Evolutionary conservation across 345 rosid species (phyloP).

Genomic region (Rhodamnia rubescens): DNA sequence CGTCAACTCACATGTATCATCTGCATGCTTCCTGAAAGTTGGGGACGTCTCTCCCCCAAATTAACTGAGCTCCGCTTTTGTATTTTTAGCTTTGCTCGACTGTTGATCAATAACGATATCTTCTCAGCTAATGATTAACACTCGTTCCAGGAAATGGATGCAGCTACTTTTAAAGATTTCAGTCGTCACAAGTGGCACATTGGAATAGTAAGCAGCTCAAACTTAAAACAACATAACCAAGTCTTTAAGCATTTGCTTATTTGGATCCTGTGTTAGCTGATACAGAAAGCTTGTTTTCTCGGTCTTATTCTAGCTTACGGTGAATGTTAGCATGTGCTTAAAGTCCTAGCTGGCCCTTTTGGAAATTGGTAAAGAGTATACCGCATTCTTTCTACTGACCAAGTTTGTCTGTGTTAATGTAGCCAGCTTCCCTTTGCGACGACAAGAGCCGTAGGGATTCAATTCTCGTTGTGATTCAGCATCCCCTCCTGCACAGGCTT

Average conservation of each 20-base stretch:
- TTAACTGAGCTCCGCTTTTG: not conserved
- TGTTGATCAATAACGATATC: not conserved
- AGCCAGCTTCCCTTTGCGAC: constrained; percentile 42
- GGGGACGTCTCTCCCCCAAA: not conserved
- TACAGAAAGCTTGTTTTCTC: not conserved
- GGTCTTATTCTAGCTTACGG: not conserved
- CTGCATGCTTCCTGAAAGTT: not conserved
- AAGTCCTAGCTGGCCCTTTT: not conserved
- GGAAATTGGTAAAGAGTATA: not conserved
- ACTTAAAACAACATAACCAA: not conserved
- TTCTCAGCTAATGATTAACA: not conserved
- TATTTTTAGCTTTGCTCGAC: not conserved
- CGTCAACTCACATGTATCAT: not conserved
- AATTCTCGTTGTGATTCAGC: constrained; percentile 64
- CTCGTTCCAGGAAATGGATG: constrained; percentile 77
- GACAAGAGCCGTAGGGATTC: constrained; percentile 33
- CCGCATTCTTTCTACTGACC: not conserved
- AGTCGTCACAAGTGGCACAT: constrained; percentile 73
- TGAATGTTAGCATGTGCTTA: not conserved
- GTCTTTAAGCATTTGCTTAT: not conserved
- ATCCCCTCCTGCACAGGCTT: constrained; percentile 33
- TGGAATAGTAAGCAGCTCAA: constrained; percentile 54
- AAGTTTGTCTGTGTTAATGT: constrained; percentile 5
- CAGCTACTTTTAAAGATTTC: constrained; percentile 58
- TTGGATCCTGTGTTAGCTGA: not conserved